Conservation (phyloP, 2,329 filamentous ascomycete species). For the Aspergillus fumigatiaffinis region DNA sequence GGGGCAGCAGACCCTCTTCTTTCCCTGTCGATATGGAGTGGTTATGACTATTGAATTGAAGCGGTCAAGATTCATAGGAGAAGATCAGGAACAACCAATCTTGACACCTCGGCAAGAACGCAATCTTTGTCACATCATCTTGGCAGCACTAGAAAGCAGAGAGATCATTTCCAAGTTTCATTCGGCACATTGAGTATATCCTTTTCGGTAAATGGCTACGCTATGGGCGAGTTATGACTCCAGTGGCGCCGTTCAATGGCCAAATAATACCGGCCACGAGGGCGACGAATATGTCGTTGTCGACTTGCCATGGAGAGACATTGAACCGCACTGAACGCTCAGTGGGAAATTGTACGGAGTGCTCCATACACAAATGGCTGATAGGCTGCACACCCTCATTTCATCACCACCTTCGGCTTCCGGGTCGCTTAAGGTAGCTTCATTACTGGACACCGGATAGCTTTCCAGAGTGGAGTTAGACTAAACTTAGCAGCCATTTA, state of each 20-base stretch:
- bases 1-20: not conserved
- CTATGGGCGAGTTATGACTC: not conserved
- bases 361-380: not conserved
- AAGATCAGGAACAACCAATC: too few species aligned
- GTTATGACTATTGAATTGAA: not conserved
- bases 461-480: conserved; percentile 1
- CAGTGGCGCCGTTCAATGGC: not conserved
- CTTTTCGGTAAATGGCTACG: not conserved
- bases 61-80: not conserved
- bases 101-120: not conserved
- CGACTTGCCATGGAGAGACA: not conserved
- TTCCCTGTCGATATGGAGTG: not conserved
- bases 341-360: not conserved
- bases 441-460: conserved; percentile 5
- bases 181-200: not conserved
- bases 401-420: conserved; percentile 1
- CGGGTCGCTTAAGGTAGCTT: not conserved
- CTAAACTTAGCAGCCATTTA: conserved; percentile 8
- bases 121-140: not conserved
- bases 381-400: not conserved
- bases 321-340: not conserved
- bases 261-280: not conserved
- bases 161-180: not conserved
- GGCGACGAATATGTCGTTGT: not conserved
- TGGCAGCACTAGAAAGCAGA: not conserved